Percentiles rank a stretch among this genome's conserved stretches.
These are phyloP conservation scores for Hymenoscyphus fraxineus DNA, from an alignment of 2,329 filamentous ascomycete species.

Conservation along the genomic window DNA sequence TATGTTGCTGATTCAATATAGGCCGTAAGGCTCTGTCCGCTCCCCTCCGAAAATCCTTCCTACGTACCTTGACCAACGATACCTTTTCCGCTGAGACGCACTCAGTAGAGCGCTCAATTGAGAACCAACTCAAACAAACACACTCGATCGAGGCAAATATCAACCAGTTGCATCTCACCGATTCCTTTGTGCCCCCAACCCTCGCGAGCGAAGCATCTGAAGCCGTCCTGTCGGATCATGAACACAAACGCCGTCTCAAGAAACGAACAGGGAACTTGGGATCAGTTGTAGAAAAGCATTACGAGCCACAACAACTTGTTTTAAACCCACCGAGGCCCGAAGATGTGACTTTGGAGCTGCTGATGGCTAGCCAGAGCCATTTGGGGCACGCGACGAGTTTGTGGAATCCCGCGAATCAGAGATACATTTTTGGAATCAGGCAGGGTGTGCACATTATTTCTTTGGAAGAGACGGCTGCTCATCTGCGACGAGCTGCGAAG, in stretches of 20 bases:
- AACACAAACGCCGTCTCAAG: slow-evolving; percentile 37
- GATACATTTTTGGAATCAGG: slow-evolving; percentile 89
- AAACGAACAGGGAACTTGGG: slow-evolving; percentile 47
- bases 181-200: slow-evolving; percentile 28
- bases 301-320: slow-evolving; percentile 64
- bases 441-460: slow-evolving; percentile 90
- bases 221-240: slow-evolving; percentile 26
- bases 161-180: slow-evolving; percentile 25
- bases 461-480: slow-evolving; percentile 80
- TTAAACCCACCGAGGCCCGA: slow-evolving; percentile 69
- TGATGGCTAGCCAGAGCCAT: slow-evolving; percentile 83
- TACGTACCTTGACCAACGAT: slow-evolving; percentile 39
- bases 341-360: slow-evolving; percentile 84
- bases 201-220: slow-evolving; percentile 8
- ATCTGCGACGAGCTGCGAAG: slow-evolving; percentile 88
- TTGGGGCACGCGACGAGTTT: slow-evolving; percentile 86
- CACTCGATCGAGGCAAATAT: slow-evolving; percentile 24
- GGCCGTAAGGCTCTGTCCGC: slow-evolving; percentile 52
- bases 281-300: slow-evolving; percentile 49
- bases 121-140: slow-evolving; percentile 22
- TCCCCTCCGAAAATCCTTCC: slow-evolving; percentile 38
- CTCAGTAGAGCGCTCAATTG: slow-evolving; percentile 17
- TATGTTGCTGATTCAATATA: slow-evolving; percentile 33
- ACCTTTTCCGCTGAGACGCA: slow-evolving; percentile 19
- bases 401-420: slow-evolving; percentile 92